Base-by-base conservation (phyloP, 768 basidiomycete genomes). In the Strobilomyces confusus region DNA sequence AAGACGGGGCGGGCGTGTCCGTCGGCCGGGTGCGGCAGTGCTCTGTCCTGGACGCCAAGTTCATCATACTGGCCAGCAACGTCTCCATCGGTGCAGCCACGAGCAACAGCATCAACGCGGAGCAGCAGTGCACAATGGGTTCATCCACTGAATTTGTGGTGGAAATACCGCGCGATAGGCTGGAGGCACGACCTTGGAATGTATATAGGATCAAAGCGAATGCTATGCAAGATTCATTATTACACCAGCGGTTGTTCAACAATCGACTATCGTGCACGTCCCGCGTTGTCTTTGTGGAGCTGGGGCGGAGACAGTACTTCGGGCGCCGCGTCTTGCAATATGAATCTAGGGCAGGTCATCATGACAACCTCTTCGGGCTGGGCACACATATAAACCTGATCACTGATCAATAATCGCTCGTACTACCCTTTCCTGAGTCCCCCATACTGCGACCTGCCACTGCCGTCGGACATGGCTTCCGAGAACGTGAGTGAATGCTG, bases 11-110 rank as follows among this genome's bases (percentile, higher is more conserved):
- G 0, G 89, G 92, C 12, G 93, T 29, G 29, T 29, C 29, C 29
- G 29, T 98, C 2, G 97, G 95, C 0, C 76, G 97, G 42, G 85
- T 99, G 17, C 78, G 97, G 49, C 84, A 93, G 67, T 98, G 95
- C 64, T 77, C 81, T 23, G 97, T 99, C 23, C 69, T 99, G 47
- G 97, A 99, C 68, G 80, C 98, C 78, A 97, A 97, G 74, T 97
- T 98, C 65, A 89, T 97, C 36, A 87, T 92, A 25, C 76, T 98
- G 47, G 80, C 86, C 55, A 95, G 97, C 70, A 98, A 98, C 65
- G 95, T 98, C 56, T 84, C 85, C 51, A 90, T 98, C 60, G 95
- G 97, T 9, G 95, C 97, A 20, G 95, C 97, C 47, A 99, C 97
- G 45, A 93, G 90, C 58, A 92, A 89, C 59, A 89, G 98, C 66